These are phyloP conservation scores for Apocynum venetum DNA, from an alignment of 257 asterid genomes.

Conservation along the genomic window DNA sequence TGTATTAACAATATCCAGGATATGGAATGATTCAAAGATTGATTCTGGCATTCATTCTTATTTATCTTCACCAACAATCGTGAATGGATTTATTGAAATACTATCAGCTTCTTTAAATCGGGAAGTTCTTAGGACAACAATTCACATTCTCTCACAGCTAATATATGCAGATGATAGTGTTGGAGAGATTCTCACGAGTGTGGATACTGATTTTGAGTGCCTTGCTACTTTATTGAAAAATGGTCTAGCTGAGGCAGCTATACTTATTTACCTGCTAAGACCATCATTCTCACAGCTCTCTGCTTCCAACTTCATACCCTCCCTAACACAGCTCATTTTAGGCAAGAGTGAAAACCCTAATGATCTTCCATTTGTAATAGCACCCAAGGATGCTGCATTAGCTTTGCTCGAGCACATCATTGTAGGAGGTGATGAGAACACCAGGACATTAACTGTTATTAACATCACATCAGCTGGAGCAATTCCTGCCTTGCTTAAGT, in stretches of 20 bases:
- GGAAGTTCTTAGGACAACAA: constrained; percentile 58
- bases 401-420: constrained; percentile 63
- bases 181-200: constrained; percentile 48
- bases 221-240: constrained; percentile 57
- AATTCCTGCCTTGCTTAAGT: constrained; percentile 54
- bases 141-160: constrained; percentile 56
- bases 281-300: constrained; percentile 66
- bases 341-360: constrained; percentile 40
- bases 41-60: constrained; percentile 57
- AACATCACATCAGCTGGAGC: constrained; percentile 47
- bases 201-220: constrained; percentile 69
- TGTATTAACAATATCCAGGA: constrained; percentile 43
- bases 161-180: constrained; percentile 48
- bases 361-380: constrained; percentile 40
- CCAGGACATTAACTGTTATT: constrained; percentile 30
- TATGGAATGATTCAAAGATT: constrained; percentile 60
- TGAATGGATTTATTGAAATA: constrained; percentile 66
- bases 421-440: constrained; percentile 58
- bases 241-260: constrained; percentile 71
- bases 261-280: constrained; percentile 48
- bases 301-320: constrained; percentile 38
- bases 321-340: constrained; percentile 45
- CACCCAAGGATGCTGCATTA: constrained; percentile 71
- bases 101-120: constrained; percentile 60
- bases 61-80: constrained; percentile 59